Evolutionary conservation across 345 rosid genomes (phyloP).

Genomic region (Geranium rotundifolium): DNA sequence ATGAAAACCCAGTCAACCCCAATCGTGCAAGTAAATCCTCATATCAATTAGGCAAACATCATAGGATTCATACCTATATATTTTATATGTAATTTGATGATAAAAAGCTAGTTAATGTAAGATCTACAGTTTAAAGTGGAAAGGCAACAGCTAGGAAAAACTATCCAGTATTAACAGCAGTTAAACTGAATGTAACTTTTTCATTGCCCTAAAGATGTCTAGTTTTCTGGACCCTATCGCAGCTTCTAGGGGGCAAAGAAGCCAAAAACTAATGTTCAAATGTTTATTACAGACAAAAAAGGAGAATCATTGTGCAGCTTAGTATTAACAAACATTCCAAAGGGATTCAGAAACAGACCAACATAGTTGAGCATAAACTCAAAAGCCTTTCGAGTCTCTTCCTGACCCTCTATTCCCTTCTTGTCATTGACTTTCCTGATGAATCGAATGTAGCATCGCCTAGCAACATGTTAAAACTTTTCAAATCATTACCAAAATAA

Average conservation of each 20-base stretch:
- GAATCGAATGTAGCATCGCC: slow-evolving; percentile 95
- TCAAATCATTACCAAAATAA: background rate
- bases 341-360: slow-evolving; percentile 32
- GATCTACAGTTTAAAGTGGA: background rate
- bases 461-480: slow-evolving; percentile 18
- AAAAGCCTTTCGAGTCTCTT: slow-evolving; percentile 85
- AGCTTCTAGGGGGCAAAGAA: too few relatives aligned
- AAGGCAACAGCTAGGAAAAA: background rate
- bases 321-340: background rate
- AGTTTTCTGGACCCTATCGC: background rate
- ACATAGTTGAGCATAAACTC: slow-evolving; percentile 82
- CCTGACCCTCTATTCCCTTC: slow-evolving; percentile 82
- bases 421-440: slow-evolving; percentile 82
- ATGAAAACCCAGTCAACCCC: background rate
- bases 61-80: too few relatives aligned
- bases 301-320: background rate
- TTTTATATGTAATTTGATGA: background rate
- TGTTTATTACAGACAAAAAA: background rate
- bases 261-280: background rate
- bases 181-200: background rate
- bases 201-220: background rate
- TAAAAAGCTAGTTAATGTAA: background rate
- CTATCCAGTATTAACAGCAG: background rate
- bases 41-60: background rate
- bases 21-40: background rate